phyloP scores from a whole-genome alignment of 495 filamentous ascomycete genomes.

The Penicillium roqueforti region DNA sequence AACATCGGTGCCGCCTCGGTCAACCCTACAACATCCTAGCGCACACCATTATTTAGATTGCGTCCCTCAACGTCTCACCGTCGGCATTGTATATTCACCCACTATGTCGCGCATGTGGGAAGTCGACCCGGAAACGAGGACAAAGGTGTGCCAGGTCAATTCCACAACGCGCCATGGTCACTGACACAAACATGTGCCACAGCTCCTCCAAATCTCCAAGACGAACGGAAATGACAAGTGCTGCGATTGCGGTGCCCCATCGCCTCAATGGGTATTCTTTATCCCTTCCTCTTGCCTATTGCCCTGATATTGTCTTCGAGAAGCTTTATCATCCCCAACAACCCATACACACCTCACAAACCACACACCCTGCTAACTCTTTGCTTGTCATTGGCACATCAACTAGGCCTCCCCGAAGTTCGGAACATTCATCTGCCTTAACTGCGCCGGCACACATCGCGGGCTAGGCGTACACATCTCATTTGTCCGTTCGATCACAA shows the following conservation, averaged over 20 bases:
- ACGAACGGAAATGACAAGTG: conserved; percentile 79
- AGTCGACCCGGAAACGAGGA: conserved; percentile 91
- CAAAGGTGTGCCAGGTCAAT: conserved; percentile 61
- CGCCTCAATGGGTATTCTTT: conserved; percentile 76
- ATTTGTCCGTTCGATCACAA: conserved; percentile 92
- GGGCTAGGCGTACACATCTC: conserved; percentile 96
- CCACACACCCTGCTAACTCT: conserved; percentile 3
- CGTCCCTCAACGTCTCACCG: neutral
- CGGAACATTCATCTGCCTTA: conserved; percentile 93
- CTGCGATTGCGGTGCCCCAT: conserved; percentile 90
- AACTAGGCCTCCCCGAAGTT: conserved; percentile 64
- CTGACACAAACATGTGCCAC: conserved; percentile 16
- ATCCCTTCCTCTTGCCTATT: conserved; percentile 2
- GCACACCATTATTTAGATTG: conserved; percentile 2
- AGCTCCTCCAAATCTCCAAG: conserved; percentile 88
- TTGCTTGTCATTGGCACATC: neutral
- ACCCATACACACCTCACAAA: conserved; percentile 1
- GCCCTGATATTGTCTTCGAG: neutral
- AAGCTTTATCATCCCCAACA: neutral
- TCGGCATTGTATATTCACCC: conserved; percentile 10
- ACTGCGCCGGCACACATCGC: conserved; percentile 91
- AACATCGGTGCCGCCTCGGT: neutral
- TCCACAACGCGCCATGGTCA: conserved; percentile 4
- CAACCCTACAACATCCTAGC: neutral
- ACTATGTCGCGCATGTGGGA: conserved; percentile 80